A percentile compares a stretch with the other conserved stretches of the same genome.
phyloP scores from a whole-genome alignment of 75 land plant genomes.

The Pinus tabuliformis region DNA sequence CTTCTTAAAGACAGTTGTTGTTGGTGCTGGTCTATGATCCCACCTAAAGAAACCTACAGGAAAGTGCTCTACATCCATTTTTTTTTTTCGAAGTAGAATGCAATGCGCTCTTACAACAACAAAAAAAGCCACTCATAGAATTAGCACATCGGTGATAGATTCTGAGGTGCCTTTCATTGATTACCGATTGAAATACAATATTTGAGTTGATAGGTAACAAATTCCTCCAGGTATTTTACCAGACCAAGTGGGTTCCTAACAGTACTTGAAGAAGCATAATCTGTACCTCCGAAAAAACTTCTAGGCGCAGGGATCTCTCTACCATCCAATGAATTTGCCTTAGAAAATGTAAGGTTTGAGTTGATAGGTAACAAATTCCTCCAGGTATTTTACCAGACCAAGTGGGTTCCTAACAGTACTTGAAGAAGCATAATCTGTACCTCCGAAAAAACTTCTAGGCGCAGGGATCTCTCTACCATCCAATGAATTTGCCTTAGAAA shows the following conservation, averaged over 20 bases:
- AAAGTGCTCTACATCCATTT: conserved; percentile 7
- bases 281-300: neutral
- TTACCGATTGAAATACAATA: too few relatives aligned
- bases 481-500: neutral
- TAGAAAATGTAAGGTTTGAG: too few relatives aligned
- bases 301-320: neutral
- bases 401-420: neutral
- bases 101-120: too few relatives aligned
- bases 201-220: too few relatives aligned
- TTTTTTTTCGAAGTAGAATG: too few relatives aligned
- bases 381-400: too few relatives aligned
- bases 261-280: neutral
- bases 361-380: too few relatives aligned
- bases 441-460: neutral
- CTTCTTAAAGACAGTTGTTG: neutral
- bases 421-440: neutral
- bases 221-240: too few relatives aligned
- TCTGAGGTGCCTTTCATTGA: too few relatives aligned
- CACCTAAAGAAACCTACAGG: conserved; percentile 8
- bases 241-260: too few relatives aligned
- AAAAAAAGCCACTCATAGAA: too few relatives aligned
- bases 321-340: neutral
- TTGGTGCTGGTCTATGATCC: conserved; percentile 7
- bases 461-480: conserved; percentile 3
- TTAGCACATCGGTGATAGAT: too few relatives aligned